Base-by-base conservation (phyloP, 2,329 filamentous ascomycete genomes). In the Alternaria panax region DNA sequence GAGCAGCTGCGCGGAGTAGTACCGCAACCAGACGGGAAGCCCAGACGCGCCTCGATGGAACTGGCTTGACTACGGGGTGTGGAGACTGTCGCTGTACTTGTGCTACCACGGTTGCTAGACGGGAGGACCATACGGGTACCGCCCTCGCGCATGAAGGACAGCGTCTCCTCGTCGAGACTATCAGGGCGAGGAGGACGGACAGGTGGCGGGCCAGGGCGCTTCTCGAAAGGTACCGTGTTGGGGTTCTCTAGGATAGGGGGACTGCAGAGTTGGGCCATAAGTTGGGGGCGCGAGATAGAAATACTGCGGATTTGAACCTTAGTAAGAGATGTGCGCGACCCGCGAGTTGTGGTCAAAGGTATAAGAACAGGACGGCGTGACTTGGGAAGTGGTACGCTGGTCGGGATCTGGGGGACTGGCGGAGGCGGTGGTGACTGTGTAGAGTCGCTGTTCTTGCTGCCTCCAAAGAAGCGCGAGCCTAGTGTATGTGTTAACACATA, bases 391-490 rank as follows among this genome's bases (percentile, higher is more conserved):
- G 51, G 30, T 3, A 41, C 47, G 2, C 55, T 42, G n/a, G 59
- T 45, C 11, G 63, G 59, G 6, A 70, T 62, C 41, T 66, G 62
- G 1, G 69, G 69, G 4, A 62, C 7, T 1, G 60, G 67, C 12
- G 64, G 67, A 24, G 57, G 64, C n/a, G 67, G 64, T 7, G 59
- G 47, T 14, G 52, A 52, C n/a, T 59, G 45, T 20, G 46, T 28
- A 8, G 20, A 16, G 16, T 14, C n/a, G 30, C 7, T 14, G 5
- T 50, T 27, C 11, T 51, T 51, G 14, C 38, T 56, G 32, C 47
- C 53, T 45, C 55, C 47, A 38, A 70, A 70, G 48, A 71, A 32
- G 7, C 58, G 60, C 2, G 64, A 70, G 34, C 66, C 69, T 69
- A 6, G 6, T 27, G 27, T 3, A 48, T 3, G 12, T 24, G 36